Evolutionary conservation across 257 asterid genomes (phyloP), one percentile per base, ranked within the genome.

Genomic region (Buddleja alternifolia): DNA sequence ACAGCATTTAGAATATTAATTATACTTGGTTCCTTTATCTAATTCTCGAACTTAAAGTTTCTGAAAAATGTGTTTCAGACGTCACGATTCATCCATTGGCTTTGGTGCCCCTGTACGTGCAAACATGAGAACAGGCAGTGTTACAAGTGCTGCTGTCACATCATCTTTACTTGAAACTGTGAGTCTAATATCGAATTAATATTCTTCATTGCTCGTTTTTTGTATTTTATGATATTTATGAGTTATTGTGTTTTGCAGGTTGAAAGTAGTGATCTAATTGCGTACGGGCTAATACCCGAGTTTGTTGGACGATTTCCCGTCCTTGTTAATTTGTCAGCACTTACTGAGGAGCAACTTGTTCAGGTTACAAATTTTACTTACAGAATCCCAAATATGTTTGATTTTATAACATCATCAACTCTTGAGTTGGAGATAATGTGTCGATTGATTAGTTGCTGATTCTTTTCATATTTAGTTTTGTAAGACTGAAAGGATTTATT

Each of bases 51-150:
- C 65, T 53, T 66, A 67, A 52, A 59, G 69, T 51, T 46, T 21
- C 71, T 59, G 54, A 44, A 19, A 42, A 67, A 63, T 73, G 70
- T 10, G 45, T 79, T 71, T 57, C 95, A 94, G 99, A 78, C 99
- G 96, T 34, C 99, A 94, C 63, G 99, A 94, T 86, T 94, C 99
- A 63, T 94, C 99, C 10, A 94, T 94, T 63, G 99, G 99, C 44
- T 94, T 94, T 71, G 96, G 97, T 40, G 99, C 97, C 29, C 96
- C 97, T 15, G 95, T 94, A 23, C 97, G 99, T 19, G 85, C 96
- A 73, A 94, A 94, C 83, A 89, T 94, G 96, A 89, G 99, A 80
- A 81, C 88, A 14, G 91, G 93, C 40, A 78, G 83, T 66, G 79
- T 91, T 40, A 89, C 88, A 39, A 85, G 81, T 73, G 95, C 97